Percentiles rank a stretch among this genome's conserved stretches.
phyloP scores from a whole-genome alignment of 139 green algal genomes.

The Desmodesmus armatus region DNA sequence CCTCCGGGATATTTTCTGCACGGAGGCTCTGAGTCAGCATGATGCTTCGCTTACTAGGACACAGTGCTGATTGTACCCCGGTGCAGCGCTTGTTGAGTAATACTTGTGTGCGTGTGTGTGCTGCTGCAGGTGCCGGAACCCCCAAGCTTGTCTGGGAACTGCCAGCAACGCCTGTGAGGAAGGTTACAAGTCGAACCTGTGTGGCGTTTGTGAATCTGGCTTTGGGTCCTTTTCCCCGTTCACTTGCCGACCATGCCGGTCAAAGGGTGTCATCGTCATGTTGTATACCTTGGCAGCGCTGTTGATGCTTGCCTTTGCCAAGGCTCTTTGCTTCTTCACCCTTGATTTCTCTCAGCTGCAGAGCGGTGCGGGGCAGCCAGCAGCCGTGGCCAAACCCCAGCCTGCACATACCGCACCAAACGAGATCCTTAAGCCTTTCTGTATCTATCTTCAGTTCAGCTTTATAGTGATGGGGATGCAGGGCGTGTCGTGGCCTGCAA shows the following conservation, averaged over 20 bases:
- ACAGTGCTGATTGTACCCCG: neutral
- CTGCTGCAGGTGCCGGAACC: conserved; percentile 1
- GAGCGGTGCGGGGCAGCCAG: too few relatives aligned
- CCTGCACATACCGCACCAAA: neutral
- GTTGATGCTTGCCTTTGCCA: neutral
- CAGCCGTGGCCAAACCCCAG: neutral
- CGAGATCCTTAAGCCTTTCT: neutral
- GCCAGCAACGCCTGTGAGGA: neutral
- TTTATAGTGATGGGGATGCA: neutral
- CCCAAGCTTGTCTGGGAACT: neutral
- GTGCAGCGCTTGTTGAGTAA: too few relatives aligned
- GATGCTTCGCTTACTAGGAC: too few relatives aligned
- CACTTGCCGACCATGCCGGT: neutral
- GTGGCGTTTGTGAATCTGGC: neutral
- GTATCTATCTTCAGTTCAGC: neutral
- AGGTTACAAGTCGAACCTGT: neutral
- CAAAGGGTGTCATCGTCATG: neutral
- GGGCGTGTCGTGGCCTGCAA: neutral
- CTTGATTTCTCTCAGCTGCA: too few relatives aligned
- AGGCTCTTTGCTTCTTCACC: neutral
- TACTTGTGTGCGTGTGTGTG: too few relatives aligned
- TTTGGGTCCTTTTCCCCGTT: neutral
- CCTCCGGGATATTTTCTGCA: too few relatives aligned
- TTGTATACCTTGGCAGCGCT: neutral
- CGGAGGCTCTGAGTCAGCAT: too few relatives aligned